Base-by-base conservation (phyloP, 495 filamentous ascomycete genomes). In the Penicillium atrosanguineum region DNA sequence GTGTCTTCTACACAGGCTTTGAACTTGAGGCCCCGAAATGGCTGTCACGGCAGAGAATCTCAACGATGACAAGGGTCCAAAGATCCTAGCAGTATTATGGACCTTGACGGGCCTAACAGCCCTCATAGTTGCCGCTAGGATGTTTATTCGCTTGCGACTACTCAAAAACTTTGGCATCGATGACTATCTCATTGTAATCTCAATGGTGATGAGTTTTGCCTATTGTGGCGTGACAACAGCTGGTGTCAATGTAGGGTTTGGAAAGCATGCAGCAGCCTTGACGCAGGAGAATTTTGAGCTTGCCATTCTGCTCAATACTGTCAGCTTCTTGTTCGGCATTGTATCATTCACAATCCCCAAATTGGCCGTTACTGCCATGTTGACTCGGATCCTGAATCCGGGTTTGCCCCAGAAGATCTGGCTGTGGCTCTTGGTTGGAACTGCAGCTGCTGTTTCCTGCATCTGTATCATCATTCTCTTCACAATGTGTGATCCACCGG, bases 121-220 rank as follows among this genome's bases (percentile, higher is more conserved):
- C 16, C 21, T 75, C 7, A 46, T 70, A 0, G 65, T 76, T 14
- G 59, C 63, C 0, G 57, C 71, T 20, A 70, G 81, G 42, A 64
- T 81, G 23, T 81, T 69, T 39, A 79, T 80, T 40, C 76, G 79
- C 8, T 34, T 63, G 7, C 56, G 57, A 19, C 65, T 82, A 48
- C 53, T 78, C 23, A 71, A 68, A 18, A 77, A 69, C 37, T 42
- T 79, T 6, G 79, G 79, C 3, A 45, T 59, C 21, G 80, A 83
- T 67, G 80, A 84, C 57, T 78, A 72, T 42, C 68, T 78, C 36
- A 78, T 82, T 62, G 59, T 69, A 1, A 21, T 65, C 2, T 68
- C 78, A 39, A 65, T 77, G 60, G 76, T 78, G 55, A 48, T 64
- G 28, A 44, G 58, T 9, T 41, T 67, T 4, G 56, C 50, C 34